Percentiles rank a stretch among this genome's conserved stretches.
These are phyloP conservation scores for Sanghuangporus sanghuang DNA, from an alignment of 1,284 basidiomycete genomes.

Conservation along the genomic window DNA sequence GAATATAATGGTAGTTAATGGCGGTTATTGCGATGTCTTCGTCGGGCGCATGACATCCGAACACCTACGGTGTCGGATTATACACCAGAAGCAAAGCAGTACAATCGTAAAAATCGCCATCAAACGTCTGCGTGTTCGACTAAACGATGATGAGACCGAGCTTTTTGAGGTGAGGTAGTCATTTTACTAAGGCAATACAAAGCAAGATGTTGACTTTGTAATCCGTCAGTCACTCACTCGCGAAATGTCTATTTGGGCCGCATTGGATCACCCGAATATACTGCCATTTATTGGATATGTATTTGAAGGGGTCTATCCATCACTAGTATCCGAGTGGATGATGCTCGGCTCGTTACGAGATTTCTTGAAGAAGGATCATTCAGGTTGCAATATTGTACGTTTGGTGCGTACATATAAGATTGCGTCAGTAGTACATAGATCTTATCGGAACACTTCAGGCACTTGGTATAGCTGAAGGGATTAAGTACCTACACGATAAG, in stretches of 20 bases:
- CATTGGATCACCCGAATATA: constrained; percentile 13
- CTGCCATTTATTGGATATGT: constrained; percentile 15
- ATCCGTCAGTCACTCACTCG: background rate
- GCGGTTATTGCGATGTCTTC: background rate
- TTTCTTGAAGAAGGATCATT: background rate
- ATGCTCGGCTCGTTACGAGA: background rate
- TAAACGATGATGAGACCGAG: background rate
- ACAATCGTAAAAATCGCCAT: constrained; percentile 1
- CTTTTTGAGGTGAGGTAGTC: background rate
- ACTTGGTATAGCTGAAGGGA: background rate
- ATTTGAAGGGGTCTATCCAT: constrained; percentile 7
- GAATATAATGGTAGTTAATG: background rate
- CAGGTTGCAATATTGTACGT: background rate
- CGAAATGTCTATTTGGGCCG: constrained; percentile 13
- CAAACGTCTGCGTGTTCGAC: constrained; percentile 4
- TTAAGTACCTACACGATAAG: background rate
- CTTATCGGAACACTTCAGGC: background rate
- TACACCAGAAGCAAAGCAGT: background rate
- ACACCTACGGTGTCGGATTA: background rate
- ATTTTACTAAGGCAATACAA: background rate
- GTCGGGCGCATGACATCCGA: background rate
- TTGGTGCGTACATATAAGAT: background rate
- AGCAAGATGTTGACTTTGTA: background rate
- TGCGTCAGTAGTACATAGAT: background rate
- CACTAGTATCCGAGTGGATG: constrained; percentile 16